Percentiles rank a stretch among this genome's conserved stretches.
These are phyloP conservation scores for Hibiscus mutabilis DNA, from an alignment of 345 rosid species.

Conservation along the genomic window DNA sequence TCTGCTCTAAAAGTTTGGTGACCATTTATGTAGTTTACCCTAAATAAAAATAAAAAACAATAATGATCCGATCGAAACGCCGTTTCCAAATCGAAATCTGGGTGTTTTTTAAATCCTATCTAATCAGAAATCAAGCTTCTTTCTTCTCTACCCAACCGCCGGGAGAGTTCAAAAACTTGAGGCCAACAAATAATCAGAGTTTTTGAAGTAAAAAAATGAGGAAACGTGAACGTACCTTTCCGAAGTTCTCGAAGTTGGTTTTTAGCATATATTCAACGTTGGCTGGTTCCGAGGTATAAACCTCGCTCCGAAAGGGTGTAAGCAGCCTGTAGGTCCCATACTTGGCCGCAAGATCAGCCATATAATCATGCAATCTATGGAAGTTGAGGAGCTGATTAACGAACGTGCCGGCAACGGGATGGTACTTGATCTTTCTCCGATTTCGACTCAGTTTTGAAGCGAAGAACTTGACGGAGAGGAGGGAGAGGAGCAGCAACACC, in stretches of 20 bases:
- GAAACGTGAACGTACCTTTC: constrained; percentile 24
- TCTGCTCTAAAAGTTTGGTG: too few relatives aligned
- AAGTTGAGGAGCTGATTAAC: constrained; percentile 48
- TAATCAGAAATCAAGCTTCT: neutral
- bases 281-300: constrained; percentile 40
- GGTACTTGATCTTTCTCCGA: constrained; percentile 22
- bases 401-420: constrained; percentile 48
- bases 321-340: constrained; percentile 45
- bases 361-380: constrained; percentile 43
- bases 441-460: constrained; percentile 1
- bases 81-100: too few relatives aligned
- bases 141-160: neutral
- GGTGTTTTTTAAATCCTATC: too few relatives aligned
- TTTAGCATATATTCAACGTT: constrained; percentile 46
- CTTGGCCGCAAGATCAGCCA: constrained; percentile 40
- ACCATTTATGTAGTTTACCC: too few relatives aligned
- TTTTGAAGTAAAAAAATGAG: neutral
- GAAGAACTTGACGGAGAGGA: constrained; percentile 6
- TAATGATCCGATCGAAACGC: too few relatives aligned
- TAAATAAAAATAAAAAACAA: too few relatives aligned
- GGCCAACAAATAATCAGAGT: neutral
- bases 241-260: constrained; percentile 41
- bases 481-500: constrained; percentile 10
- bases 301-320: constrained; percentile 35
- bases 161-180: neutral